Evolutionary conservation across 2,329 filamentous ascomycete species (phyloP), one percentile per base, ranked within the genome.

Genomic region (Kalmusia sp.): DNA sequence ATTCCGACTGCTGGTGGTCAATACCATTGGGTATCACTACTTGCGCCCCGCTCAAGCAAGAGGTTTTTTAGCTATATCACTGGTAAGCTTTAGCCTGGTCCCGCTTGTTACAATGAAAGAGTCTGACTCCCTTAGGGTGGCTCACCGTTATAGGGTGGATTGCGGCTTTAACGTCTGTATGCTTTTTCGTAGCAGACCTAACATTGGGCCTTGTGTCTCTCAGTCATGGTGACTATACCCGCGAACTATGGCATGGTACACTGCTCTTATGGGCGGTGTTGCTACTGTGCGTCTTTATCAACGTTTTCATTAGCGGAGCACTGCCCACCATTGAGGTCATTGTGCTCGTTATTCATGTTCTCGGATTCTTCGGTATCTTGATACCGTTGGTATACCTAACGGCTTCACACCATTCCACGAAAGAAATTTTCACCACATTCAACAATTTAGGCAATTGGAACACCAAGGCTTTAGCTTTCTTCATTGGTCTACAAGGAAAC

Each of bases 351-450:
- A 61, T 84, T 3, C 82, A 84, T 51, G 69, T 83, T n/a, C 62
- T 79, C 12, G 82, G 81, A 3, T 80, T 83, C 62, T 80, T 84
- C 51, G 81, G 76, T 0, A 79, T 83, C 49, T 65, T 84, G 9
- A 78, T 83, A 21, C 68, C 71, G 0, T 15, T 73, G 41, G 67
- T 71, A 2, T 73, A 73, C 35, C 51, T 73, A 19, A 65, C 70
- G 1, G 73, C 78, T 1, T 70, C 72, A 7, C 72, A 76, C 34
- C 71, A 74, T 15, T 69, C 77, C 0, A 62, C 73, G 12, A 66
- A 67, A 37, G 57, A 64, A 1, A 71, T 82, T 0, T 81, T 84
- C 52, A 76, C 76, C 3, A 66, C 73, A 1, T 83, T 84, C 55
- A 68, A 73, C 17, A 82, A 84, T 51, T 51, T 64, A 14, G 80